Percentiles rank a stretch among this genome's conserved stretches.
Evolutionary conservation across 306 rosid genomes (phyloP).

Genomic region (Heteromeles arbutifolia): DNA sequence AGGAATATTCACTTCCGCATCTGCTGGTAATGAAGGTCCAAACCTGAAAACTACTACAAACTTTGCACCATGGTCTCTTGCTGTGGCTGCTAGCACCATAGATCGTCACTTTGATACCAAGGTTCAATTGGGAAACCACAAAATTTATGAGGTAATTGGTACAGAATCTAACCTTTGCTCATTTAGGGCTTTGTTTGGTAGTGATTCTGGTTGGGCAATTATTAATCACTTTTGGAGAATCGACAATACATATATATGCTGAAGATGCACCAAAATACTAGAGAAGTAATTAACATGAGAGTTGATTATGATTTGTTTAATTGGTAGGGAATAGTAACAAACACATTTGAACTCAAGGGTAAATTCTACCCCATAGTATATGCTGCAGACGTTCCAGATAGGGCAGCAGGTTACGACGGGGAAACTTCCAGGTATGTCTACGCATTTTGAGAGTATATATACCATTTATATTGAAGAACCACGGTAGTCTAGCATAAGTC

Average conservation of each 20-base stretch:
- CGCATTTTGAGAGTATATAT: background rate
- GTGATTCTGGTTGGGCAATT: too few species aligned
- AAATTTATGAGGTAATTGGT: conserved; percentile 1
- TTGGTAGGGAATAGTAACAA: conserved; percentile 41
- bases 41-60: background rate
- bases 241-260: too few species aligned
- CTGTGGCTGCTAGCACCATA: background rate
- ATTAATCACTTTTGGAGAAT: too few species aligned
- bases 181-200: background rate
- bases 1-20: conserved; percentile 33
- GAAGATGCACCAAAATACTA: too few species aligned
- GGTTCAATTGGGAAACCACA: conserved; percentile 3
- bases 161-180: background rate
- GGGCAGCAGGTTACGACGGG: background rate
- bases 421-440: conserved; percentile 28
- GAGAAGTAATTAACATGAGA: background rate
- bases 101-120: background rate
- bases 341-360: conserved; percentile 29
- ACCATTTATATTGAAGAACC: background rate
- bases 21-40: conserved; percentile 37
- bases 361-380: conserved; percentile 30
- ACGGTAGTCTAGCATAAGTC: too few species aligned
- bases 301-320: background rate
- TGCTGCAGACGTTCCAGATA: conserved; percentile 41
- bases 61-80: background rate